Conservation (phyloP, 176 grass and related monocot species). For the Oryza glaberrima region DNA sequence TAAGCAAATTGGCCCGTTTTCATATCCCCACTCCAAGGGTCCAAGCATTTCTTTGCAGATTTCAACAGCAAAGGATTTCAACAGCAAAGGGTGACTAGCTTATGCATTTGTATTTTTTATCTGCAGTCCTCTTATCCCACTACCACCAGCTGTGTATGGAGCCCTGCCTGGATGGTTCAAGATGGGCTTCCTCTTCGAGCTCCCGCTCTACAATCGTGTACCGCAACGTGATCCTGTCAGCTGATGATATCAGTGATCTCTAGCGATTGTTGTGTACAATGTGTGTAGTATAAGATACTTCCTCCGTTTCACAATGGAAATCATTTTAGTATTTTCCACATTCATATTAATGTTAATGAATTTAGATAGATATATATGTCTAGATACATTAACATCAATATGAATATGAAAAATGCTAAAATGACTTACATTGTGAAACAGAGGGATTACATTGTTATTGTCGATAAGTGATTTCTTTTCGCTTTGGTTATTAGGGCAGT, state of each 20-base stretch:
- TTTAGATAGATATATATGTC: no score
- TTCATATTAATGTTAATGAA: no score
- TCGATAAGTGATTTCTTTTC: conserved; percentile 14
- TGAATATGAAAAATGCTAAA: no score
- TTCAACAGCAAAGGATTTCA: conserved; percentile 13
- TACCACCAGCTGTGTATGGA: conserved; percentile 77
- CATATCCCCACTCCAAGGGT: not conserved
- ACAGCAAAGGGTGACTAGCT: not conserved
- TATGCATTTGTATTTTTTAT: conserved; percentile 12
- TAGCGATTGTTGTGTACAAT: conserved; percentile 34
- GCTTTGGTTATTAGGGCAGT: conserved; percentile 9
- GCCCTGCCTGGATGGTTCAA: conserved; percentile 84
- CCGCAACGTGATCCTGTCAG: conserved; percentile 30
- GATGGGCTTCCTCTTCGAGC: conserved; percentile 79
- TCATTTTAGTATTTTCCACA: no score
- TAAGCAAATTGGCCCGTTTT: not conserved
- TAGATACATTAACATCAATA: no score
- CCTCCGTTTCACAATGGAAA: no score
- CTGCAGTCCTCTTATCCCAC: conserved; percentile 81
- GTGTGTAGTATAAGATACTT: not conserved
- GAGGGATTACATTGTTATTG: not conserved
- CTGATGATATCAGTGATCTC: conserved; percentile 24
- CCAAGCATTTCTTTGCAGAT: conserved; percentile 16
- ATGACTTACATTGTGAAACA: no score
- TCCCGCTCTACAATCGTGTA: conserved; percentile 80